Conservation (phyloP, 2,329 filamentous ascomycete species). For the Neoascochyta sp. region DNA sequence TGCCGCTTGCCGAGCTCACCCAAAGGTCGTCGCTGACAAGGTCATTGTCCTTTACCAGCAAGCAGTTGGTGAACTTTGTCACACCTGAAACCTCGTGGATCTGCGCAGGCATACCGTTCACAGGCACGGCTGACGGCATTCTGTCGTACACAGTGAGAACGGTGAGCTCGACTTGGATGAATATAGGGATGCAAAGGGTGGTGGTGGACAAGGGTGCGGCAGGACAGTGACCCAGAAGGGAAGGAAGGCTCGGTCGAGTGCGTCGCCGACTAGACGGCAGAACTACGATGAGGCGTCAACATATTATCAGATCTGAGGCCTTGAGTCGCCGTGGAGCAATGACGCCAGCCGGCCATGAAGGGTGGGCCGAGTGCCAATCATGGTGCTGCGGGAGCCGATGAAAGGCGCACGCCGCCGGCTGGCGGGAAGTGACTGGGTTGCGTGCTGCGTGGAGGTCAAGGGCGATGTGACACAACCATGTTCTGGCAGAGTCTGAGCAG, state of each 20-base stretch:
- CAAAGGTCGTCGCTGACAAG: constrained; percentile 79
- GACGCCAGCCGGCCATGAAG: constrained; percentile 14
- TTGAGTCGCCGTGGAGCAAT: constrained; percentile 5
- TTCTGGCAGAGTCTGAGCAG: constrained; percentile 9
- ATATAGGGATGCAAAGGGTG: background rate
- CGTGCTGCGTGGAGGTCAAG: constrained; percentile 3
- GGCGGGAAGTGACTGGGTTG: constrained; percentile 11
- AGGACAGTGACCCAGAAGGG: constrained; percentile 13
- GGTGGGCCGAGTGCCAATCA: constrained; percentile 13
- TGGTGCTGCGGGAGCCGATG: constrained; percentile 7
- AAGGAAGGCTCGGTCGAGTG: constrained; percentile 27
- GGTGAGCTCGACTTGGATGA: too few species aligned
- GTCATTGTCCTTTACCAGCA: constrained; percentile 63
- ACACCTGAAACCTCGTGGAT: constrained; percentile 48
- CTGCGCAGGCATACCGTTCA: constrained; percentile 33
- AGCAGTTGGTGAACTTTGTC: constrained; percentile 87
- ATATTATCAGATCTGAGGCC: constrained; percentile 14
- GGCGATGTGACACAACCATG: constrained; percentile 28
- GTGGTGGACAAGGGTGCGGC: background rate
- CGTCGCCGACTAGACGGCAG: too few species aligned
- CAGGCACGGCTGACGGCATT: constrained; percentile 43
- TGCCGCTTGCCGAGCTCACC: constrained; percentile 77
- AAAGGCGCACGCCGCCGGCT: constrained; percentile 18
- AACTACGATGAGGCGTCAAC: too few species aligned
- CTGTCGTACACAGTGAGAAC: too few species aligned